phyloP scores from a whole-genome alignment of 2,329 filamentous ascomycete genomes.

The Colletotrichum trifolii region DNA sequence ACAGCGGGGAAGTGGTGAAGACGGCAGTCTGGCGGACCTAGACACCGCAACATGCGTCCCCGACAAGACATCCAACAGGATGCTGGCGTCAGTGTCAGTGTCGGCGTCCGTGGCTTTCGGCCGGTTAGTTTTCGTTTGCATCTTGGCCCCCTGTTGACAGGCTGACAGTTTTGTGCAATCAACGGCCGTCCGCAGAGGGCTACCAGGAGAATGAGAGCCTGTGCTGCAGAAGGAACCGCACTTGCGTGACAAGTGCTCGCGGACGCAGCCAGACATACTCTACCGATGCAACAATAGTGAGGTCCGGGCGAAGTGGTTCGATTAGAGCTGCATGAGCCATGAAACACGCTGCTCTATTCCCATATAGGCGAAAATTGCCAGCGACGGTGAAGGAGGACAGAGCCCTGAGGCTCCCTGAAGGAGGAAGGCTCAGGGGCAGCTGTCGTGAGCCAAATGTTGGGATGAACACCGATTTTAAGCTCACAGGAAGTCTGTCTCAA shows the following conservation, averaged over 20 bases:
- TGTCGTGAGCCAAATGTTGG: constrained; percentile 10
- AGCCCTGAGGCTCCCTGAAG: background rate
- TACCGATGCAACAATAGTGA: constrained; percentile 14
- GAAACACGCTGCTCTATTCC: constrained; percentile 8
- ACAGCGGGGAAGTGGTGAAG: background rate
- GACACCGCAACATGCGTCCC: constrained; percentile 23
- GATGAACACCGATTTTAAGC: constrained; percentile 7
- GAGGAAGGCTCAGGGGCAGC: background rate
- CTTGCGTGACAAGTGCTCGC: too few species aligned
- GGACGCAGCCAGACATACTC: constrained; percentile 10
- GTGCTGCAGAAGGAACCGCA: too few species aligned
- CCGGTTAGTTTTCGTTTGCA: constrained; percentile 3
- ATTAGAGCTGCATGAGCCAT: constrained; percentile 1
- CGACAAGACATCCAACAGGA: constrained; percentile 6
- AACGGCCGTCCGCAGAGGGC: background rate
- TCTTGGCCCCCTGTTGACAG: constrained; percentile 5
- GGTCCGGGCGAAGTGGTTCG: constrained; percentile 1
- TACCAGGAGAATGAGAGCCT: too few species aligned
- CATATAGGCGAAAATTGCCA: background rate
- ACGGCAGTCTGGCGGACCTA: background rate
- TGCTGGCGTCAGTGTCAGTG: constrained; percentile 1
- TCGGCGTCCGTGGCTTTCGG: constrained; percentile 10
- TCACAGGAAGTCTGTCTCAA: background rate
- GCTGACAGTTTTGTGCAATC: background rate
- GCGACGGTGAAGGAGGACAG: background rate